Evolutionary conservation across 2,329 filamentous ascomycete species (phyloP).

Genomic region (Ophiocordyceps camponoti-rufipedis): DNA sequence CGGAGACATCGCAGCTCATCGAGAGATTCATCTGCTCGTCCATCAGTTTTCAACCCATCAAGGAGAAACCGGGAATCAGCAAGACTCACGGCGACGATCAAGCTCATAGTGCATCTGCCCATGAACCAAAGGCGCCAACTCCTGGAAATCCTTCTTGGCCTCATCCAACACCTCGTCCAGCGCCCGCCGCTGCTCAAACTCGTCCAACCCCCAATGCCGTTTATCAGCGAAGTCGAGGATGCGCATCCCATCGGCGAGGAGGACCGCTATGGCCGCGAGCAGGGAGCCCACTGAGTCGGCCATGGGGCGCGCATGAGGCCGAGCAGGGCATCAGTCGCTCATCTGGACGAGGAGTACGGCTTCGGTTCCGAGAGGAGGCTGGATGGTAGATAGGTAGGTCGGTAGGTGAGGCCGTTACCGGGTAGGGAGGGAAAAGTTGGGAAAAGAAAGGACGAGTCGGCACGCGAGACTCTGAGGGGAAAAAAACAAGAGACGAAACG

Average conservation of each 20-base stretch:
- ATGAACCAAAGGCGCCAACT: conserved; percentile 34
- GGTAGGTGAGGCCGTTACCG: too few species aligned
- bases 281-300: conserved; percentile 37
- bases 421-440: too few species aligned
- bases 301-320: conserved; percentile 8
- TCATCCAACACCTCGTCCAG: conserved; percentile 38
- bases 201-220: conserved; percentile 37
- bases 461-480: too few species aligned
- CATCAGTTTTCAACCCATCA: not conserved
- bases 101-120: conserved; percentile 39
- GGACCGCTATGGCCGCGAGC: conserved; percentile 37
- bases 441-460: too few species aligned
- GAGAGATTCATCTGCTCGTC: conserved; percentile 28
- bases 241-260: conserved; percentile 32
- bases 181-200: conserved; percentile 38
- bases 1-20: conserved; percentile 28
- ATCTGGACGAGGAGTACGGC: not conserved
- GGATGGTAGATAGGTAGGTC: not conserved
- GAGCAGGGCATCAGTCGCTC: not conserved
- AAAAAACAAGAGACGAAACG: too few species aligned
- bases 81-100: conserved; percentile 30
- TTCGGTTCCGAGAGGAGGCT: not conserved
- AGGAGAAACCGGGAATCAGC: not conserved
- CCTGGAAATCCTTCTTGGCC: conserved; percentile 42
- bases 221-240: conserved; percentile 39